Percentiles rank a stretch among this genome's conserved stretches.
These are phyloP conservation scores for Claviceps citrina DNA, from an alignment of 2,329 filamentous ascomycete genomes.

Conservation along the genomic window DNA sequence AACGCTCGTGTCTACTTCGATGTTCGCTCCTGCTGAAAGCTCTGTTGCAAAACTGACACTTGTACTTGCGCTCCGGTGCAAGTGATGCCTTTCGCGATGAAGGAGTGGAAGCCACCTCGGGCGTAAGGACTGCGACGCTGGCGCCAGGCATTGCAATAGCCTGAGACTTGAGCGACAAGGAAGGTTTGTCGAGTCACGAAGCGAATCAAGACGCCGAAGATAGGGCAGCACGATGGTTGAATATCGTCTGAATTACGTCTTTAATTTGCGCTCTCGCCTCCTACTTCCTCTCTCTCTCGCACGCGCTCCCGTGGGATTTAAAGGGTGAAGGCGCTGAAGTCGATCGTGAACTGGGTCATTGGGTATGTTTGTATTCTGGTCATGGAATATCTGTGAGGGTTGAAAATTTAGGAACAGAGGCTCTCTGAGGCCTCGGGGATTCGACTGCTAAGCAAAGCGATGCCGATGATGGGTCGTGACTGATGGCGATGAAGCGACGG, in stretches of 20 bases:
- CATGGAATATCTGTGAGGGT: constrained; percentile 25
- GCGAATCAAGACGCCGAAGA: constrained; percentile 14
- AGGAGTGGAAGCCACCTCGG: constrained; percentile 52
- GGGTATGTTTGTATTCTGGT: constrained; percentile 25
- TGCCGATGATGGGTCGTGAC: constrained; percentile 15
- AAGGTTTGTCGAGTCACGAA: constrained; percentile 8
- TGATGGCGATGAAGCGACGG: constrained; percentile 8
- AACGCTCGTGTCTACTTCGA: constrained; percentile 89
- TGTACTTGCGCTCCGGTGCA: constrained; percentile 94
- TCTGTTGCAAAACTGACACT: constrained; percentile 96
- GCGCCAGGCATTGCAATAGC: constrained; percentile 52
- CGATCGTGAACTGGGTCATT: constrained; percentile 37
- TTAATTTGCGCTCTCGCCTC: constrained; percentile 18
- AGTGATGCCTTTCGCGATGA: constrained; percentile 60
- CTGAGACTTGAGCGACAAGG: constrained; percentile 14
- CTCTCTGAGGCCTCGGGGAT: constrained; percentile 16
- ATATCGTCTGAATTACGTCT: constrained; percentile 31
- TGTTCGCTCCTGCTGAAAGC: constrained; percentile 97
- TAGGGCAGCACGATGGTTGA: constrained; percentile 41
- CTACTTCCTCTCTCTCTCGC: constrained; percentile 42
- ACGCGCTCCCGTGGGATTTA: constrained; percentile 54
- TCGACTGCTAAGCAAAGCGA: constrained; percentile 7
- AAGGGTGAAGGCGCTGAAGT: constrained; percentile 49
- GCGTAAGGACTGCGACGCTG: constrained; percentile 47
- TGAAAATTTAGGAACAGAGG: constrained; percentile 13